Percentiles rank a stretch among this genome's conserved stretches.
These are phyloP conservation scores for Monosporascus ibericus DNA, from an alignment of 2,329 filamentous ascomycete species.

Conservation along the genomic window DNA sequence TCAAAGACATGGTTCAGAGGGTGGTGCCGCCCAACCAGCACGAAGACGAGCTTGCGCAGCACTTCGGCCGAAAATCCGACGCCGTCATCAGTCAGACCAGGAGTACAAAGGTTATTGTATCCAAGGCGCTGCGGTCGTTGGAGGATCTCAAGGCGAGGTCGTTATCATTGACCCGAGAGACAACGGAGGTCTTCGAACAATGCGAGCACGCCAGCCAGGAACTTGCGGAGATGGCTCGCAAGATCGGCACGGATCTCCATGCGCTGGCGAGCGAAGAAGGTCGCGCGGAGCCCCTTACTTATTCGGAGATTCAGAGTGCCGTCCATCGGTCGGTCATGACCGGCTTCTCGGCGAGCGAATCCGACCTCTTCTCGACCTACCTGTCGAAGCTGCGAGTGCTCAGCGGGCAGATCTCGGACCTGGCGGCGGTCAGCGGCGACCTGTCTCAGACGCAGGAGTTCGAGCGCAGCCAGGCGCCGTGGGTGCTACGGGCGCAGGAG, in stretches of 20 bases:
- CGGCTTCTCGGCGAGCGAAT: slow-evolving; percentile 50
- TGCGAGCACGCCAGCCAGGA: slow-evolving; percentile 60
- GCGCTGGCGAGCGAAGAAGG: slow-evolving; percentile 65
- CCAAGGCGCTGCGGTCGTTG: slow-evolving; percentile 70
- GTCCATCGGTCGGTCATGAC: slow-evolving; percentile 51
- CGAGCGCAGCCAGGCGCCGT: slow-evolving; percentile 69
- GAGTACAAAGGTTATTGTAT: slow-evolving; percentile 75
- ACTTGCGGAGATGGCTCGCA: slow-evolving; percentile 59
- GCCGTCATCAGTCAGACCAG: slow-evolving; percentile 67
- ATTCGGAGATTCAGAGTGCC: slow-evolving; percentile 59
- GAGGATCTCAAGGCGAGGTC: slow-evolving; percentile 73
- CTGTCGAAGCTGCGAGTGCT: slow-evolving; percentile 60
- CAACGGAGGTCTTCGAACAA: slow-evolving; percentile 61
- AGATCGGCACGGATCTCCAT: slow-evolving; percentile 62
- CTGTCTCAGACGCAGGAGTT: slow-evolving; percentile 73
- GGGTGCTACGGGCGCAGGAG: slow-evolving; percentile 75
- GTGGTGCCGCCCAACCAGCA: slow-evolving; percentile 51
- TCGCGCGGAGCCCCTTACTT: slow-evolving; percentile 59
- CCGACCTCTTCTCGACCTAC: slow-evolving; percentile 66
- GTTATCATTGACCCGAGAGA: slow-evolving; percentile 64
- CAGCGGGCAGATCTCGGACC: slow-evolving; percentile 59
- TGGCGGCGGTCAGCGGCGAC: slow-evolving; percentile 64
- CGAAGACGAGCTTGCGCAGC: slow-evolving; percentile 60
- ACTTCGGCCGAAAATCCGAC: slow-evolving; percentile 67
- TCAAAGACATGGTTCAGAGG: slow-evolving; percentile 61